Conservation (phyloP, 345 rosid species). For the Salix purpurea region DNA sequence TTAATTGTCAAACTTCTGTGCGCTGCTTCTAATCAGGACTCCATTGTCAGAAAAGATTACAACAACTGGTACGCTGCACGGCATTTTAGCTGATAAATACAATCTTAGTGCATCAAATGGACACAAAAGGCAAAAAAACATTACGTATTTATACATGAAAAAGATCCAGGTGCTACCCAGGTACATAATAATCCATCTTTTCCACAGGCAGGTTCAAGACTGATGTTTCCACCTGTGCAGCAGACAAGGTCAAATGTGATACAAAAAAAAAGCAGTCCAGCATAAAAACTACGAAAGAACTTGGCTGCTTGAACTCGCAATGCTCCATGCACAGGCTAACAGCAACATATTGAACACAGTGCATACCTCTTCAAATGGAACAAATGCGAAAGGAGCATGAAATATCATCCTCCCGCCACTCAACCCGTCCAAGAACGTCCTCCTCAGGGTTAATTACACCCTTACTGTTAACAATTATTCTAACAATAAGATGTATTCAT, state of each 20-base stretch:
- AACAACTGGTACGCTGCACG: not conserved
- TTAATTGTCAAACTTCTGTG: not conserved
- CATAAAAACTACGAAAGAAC: not conserved
- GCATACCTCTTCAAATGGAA: too few species aligned
- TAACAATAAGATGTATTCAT: too few species aligned
- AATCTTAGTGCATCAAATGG: not conserved
- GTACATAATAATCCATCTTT: slow-evolving; percentile 86
- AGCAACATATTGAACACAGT: too few species aligned
- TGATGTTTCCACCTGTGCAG: slow-evolving; percentile 60
- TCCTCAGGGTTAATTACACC: slow-evolving; percentile 58
- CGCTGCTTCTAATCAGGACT: not conserved
- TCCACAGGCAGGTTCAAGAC: slow-evolving; percentile 86
- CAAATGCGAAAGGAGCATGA: not conserved
- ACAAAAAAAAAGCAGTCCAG: not conserved
- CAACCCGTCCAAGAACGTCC: slow-evolving; percentile 67
- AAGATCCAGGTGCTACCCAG: slow-evolving; percentile 41
- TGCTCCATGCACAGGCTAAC: too few species aligned
- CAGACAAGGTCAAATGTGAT: not conserved
- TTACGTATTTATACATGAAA: not conserved
- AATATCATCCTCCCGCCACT: slow-evolving; percentile 84
- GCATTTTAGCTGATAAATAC: not conserved
- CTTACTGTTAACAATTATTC: slow-evolving; percentile 8
- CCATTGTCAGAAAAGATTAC: not conserved
- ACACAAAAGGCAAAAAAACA: not conserved
- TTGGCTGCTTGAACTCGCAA: slow-evolving; percentile 19